These are phyloP conservation scores for Biancaea sappan DNA, from an alignment of 306 rosid genomes.

Conservation along the genomic window DNA sequence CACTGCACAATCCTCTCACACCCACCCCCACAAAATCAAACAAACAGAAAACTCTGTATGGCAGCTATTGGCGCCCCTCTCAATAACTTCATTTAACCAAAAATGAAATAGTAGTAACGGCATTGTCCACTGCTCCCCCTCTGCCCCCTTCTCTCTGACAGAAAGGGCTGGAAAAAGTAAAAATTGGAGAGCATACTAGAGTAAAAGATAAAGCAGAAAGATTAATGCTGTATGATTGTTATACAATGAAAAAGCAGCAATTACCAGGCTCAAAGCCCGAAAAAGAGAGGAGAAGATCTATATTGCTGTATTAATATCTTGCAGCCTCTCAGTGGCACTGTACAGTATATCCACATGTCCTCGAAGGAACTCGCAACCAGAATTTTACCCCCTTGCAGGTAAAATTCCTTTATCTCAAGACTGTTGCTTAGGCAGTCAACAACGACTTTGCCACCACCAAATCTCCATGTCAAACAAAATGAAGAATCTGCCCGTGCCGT, in stretches of 20 bases:
- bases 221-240: slow-evolving; percentile 56
- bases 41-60: slow-evolving; percentile 32
- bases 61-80: slow-evolving; percentile 51
- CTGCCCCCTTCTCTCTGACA: background rate
- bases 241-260: slow-evolving; percentile 59
- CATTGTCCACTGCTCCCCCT: slow-evolving; percentile 21
- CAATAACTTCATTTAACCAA: slow-evolving; percentile 40
- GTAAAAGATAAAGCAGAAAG: slow-evolving; percentile 42
- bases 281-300: slow-evolving; percentile 38
- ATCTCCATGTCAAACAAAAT: slow-evolving; percentile 42
- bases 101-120: slow-evolving; percentile 17
- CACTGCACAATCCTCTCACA: slow-evolving; percentile 33
- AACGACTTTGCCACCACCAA: slow-evolving; percentile 48
- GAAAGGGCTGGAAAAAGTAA: slow-evolving; percentile 35
- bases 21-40: slow-evolving; percentile 38
- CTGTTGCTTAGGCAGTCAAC: slow-evolving; percentile 36
- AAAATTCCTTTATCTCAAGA: slow-evolving; percentile 35
- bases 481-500: slow-evolving; percentile 31
- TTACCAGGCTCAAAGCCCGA: slow-evolving; percentile 46
- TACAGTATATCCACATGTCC: slow-evolving; percentile 57
- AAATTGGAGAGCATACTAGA: slow-evolving; percentile 36
- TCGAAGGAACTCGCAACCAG: slow-evolving; percentile 44
- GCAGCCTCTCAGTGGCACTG: slow-evolving; percentile 47
- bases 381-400: slow-evolving; percentile 40
- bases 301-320: slow-evolving; percentile 44